Base-by-base conservation (phyloP, 352 stramenopile genomes). In the Phytophthora podocarpi region DNA sequence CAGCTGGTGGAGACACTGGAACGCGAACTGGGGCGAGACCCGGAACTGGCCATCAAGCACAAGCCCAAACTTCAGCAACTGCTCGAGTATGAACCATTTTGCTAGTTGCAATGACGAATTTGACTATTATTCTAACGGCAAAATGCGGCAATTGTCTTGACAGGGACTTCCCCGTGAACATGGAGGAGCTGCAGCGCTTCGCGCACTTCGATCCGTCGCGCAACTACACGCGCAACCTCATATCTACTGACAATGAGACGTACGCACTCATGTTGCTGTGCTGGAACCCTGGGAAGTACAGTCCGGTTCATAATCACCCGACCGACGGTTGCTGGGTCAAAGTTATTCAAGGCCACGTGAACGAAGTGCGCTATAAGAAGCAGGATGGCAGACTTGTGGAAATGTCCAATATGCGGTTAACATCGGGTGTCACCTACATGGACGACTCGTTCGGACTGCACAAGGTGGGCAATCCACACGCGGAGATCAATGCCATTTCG, bases 211-310 rank as follows among this genome's bases (percentile, higher is more conserved):
- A 97, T 49, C 24, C 72, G 5, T 86, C 74, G 12, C 88, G 89
- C 32, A 91, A 96, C 49, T 98, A 98, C 71, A 98, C 93, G n/a
- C 75, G 95, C 57, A 98, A 98, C 69, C 75, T 98, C 37, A 91
- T 98, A 50, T 87, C 91, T 9, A 98, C 92, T 3, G 92, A 98
- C 66, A 70, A 95, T 64, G 72, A 95, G 75, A 93, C 79, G 10
- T 98, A 97, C 65, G 95, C 94, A n/a, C 82, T 98, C 37, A 85
- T 98, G 61, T 60, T 98, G 31, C 54, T 98, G 23, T 98, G 94
- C 76, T 98, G 95, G 95, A 98, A 96, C 70, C 77, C 85, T 23
- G 81, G 77, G 51, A 90, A 90, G 74, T 91, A 90, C 67, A 91
- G 89, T 28, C 90, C 89, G 0, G 96, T 98, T 67, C 93, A 98